Conservation (phyloP, 768 basidiomycete species). For the Holtermanniella nyarrowii region DNA sequence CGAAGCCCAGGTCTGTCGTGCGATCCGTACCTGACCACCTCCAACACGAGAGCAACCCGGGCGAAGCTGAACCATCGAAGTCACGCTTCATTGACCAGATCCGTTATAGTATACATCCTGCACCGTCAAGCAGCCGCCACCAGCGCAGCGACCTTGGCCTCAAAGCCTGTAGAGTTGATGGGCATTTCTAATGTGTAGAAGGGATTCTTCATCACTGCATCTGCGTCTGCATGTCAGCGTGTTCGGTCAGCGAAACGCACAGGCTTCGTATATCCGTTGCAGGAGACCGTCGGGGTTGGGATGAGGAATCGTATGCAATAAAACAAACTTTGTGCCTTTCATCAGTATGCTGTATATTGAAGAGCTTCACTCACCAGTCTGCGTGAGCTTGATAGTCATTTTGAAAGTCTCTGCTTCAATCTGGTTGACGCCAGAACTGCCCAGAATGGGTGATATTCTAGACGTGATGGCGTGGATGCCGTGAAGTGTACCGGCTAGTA, state of each 20-base stretch:
- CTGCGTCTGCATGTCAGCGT: conserved; percentile 48
- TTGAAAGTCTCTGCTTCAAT: conserved; percentile 96
- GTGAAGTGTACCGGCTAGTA: conserved; percentile 90
- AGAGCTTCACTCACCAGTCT: conserved; percentile 56
- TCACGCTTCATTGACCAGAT: no score
- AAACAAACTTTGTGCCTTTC: conserved; percentile 87
- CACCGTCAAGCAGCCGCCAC: conserved; percentile 15
- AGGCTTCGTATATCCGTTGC: conserved; percentile 81
- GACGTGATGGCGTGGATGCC: conserved; percentile 98
- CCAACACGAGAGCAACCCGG: no score
- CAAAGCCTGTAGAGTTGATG: conserved; percentile 82
- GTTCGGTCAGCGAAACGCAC: conserved; percentile 14
- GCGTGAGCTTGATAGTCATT: conserved; percentile 77
- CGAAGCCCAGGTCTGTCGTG: no score
- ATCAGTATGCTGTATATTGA: not conserved
- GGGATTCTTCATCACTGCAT: conserved; percentile 97
- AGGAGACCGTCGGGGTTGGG: conserved; percentile 59
- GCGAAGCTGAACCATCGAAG: no score
- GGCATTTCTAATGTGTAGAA: conserved; percentile 99
- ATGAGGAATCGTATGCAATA: conserved; percentile 65
- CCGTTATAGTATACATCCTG: no score
- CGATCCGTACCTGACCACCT: no score
- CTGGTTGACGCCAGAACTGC: conserved; percentile 44
- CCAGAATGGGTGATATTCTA: conserved; percentile 62
- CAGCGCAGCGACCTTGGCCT: conserved; percentile 43